A percentile compares a stretch with the other conserved stretches of the same genome.
phyloP scores from a whole-genome alignment of 345 rosid genomes.

The Acer saccharum region DNA sequence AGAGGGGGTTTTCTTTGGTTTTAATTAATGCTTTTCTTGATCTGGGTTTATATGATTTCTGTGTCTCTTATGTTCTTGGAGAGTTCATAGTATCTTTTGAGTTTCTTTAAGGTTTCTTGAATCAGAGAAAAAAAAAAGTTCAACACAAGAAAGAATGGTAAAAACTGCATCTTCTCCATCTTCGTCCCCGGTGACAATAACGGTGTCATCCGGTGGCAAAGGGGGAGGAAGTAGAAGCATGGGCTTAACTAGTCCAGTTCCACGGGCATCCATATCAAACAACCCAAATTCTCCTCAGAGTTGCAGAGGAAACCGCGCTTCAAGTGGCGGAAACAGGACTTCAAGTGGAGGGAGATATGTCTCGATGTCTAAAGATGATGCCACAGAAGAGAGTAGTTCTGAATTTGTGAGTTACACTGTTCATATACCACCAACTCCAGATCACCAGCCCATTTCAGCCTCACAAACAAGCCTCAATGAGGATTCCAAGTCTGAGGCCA shows the following conservation, averaged over 20 bases:
- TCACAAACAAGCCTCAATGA: slow-evolving; percentile 52
- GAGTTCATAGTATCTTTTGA: background rate
- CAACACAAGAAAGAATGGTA: slow-evolving; percentile 40
- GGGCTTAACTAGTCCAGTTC: slow-evolving; percentile 68
- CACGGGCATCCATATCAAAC: slow-evolving; percentile 58
- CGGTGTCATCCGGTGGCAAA: slow-evolving; percentile 66
- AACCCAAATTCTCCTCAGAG: slow-evolving; percentile 65
- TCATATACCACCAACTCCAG: slow-evolving; percentile 81
- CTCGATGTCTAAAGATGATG: slow-evolving; percentile 50
- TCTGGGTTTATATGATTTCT: slow-evolving; percentile 6
- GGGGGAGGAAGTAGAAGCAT: slow-evolving; percentile 66
- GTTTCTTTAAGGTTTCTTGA: background rate
- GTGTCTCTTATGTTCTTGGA: slow-evolving; percentile 1
- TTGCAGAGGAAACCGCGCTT: slow-evolving; percentile 43
- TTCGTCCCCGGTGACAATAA: slow-evolving; percentile 74
- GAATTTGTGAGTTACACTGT: slow-evolving; percentile 69
- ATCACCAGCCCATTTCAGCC: slow-evolving; percentile 56
- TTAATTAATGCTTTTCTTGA: background rate
- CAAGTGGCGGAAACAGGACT: slow-evolving; percentile 45
- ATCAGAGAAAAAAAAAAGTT: background rate
- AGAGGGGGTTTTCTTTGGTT: background rate
- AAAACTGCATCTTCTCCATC: slow-evolving; percentile 51
- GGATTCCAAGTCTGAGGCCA: slow-evolving; percentile 31
- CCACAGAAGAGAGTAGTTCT: slow-evolving; percentile 43
- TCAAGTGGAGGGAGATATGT: slow-evolving; percentile 58